Percentiles rank a stretch among this genome's conserved stretches.
Evolutionary conservation across 805 yeast genomes (phyloP).

Genomic region (Starmerella vaccinii): DNA sequence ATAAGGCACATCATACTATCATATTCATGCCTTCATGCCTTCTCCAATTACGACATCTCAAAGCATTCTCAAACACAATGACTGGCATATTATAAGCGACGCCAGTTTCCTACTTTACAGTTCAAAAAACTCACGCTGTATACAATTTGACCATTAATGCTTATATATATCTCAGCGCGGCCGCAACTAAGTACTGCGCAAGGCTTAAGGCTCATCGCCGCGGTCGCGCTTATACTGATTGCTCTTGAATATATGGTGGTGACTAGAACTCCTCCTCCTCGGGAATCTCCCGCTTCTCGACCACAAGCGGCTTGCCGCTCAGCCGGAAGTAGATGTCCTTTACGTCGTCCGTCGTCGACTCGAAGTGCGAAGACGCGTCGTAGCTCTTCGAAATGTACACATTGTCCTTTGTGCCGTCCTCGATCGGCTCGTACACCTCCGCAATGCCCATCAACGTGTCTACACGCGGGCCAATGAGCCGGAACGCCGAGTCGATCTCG

Average conservation of each 20-base stretch:
- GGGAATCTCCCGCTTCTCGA: constrained; percentile 60
- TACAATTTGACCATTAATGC: too few species aligned
- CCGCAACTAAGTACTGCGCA: too few species aligned
- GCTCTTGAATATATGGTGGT: neutral
- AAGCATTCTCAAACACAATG: too few species aligned
- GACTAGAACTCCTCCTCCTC: constrained; percentile 39
- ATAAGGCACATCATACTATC: too few species aligned
- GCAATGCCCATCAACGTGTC: constrained; percentile 92
- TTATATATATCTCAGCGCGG: too few species aligned
- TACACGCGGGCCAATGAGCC: constrained; percentile 63
- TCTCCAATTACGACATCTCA: too few species aligned
- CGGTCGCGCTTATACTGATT: too few species aligned
- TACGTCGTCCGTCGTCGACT: constrained; percentile 91
- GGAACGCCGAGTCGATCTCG: constrained; percentile 89
- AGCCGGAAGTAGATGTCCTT: constrained; percentile 87
- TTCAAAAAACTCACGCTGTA: too few species aligned
- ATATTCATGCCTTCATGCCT: too few species aligned
- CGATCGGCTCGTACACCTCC: constrained; percentile 76
- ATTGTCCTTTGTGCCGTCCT: constrained; percentile 70
- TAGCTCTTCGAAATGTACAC: constrained; percentile 79
- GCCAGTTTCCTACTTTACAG: too few species aligned
- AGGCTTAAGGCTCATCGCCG: too few species aligned
- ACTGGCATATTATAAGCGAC: too few species aligned
- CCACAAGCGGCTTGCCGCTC: constrained; percentile 81
- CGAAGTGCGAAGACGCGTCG: constrained; percentile 93